These are phyloP conservation scores for Trichomonas vaginalis DNA, from an alignment of 208 protist species.

Conservation along the genomic window DNA sequence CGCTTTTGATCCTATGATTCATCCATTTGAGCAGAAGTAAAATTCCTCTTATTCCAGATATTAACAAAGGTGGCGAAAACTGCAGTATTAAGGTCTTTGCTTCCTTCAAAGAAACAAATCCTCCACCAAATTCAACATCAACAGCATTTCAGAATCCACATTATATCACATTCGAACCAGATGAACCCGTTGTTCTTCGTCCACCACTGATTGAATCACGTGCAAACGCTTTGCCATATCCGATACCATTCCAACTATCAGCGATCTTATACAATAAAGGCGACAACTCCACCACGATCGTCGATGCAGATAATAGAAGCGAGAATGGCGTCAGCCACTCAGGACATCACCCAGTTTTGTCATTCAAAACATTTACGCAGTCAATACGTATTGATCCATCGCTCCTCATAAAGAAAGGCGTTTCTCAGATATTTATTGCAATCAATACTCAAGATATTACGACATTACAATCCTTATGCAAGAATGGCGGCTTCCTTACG, in stretches of 20 bases:
- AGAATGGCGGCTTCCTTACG: background rate
- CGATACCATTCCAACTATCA: background rate
- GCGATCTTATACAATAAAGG: background rate
- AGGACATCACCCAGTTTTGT: background rate
- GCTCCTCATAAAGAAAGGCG: background rate
- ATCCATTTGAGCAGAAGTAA: background rate
- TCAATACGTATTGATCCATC: background rate
- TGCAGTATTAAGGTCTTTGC: background rate
- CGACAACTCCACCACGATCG: background rate
- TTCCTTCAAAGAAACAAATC: background rate
- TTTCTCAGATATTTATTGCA: background rate
- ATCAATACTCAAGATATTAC: background rate
- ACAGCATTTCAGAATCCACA: background rate
- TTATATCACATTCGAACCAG: background rate
- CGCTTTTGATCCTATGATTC: background rate
- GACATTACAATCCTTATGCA: background rate
- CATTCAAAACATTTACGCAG: background rate
- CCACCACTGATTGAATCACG: background rate
- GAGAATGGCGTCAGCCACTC: background rate
- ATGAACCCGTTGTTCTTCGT: background rate
- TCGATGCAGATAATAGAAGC: background rate
- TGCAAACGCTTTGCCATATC: background rate
- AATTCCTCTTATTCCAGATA: background rate
- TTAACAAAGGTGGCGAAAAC: background rate
- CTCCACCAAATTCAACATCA: background rate